Base-by-base conservation (phyloP, 768 basidiomycete genomes). In the Boletus insuetus region DNA sequence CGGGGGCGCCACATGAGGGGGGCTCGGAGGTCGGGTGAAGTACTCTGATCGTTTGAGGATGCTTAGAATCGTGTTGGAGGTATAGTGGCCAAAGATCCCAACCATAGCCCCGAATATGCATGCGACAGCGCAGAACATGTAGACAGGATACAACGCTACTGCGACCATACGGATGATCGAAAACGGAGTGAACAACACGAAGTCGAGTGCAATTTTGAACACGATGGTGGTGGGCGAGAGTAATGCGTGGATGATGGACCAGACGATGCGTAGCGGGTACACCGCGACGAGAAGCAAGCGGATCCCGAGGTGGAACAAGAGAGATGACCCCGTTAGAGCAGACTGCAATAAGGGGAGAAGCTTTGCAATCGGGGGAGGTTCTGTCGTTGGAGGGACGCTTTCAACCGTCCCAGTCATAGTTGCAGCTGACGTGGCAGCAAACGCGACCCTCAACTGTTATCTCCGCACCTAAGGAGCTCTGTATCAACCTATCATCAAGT, bases 81-180 rank as follows among this genome's bases (percentile, higher is more conserved):
- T 7, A 32, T 67, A 65, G 35, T 55, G 60, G 1, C 74, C 84
- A 13, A 70, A 56, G 1, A 76, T 46, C 3, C 84, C 84, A 1
- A 84, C 42, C 19, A 76, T 17, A 11, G 67, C 69, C 7, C 83
- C 83, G 10, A 74, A 73, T 47, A 85, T 78, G 57, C 80, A 82
- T 1, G 84, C 83, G 1, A 81, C 76, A 2, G 81, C 81, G 38
- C 73, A 76, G 55, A 85, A 78, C 14, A 83, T 76, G 58, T 85
- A 85, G 34, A 84, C 48, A 0, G 84, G 84, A 45, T 80, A 82
- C 1, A 84, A 48, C 11, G 75, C 73, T 8, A 78, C 74, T 17
- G 78, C 64, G 26, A 79, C 52, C 63, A 72, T 76, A 7, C 68
- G 46, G 20, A 69, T 57, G 35, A 77, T 63, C 13, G 63, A 58